Conservation (phyloP, 139 green algal genomes). For the Closterium sp. region DNA sequence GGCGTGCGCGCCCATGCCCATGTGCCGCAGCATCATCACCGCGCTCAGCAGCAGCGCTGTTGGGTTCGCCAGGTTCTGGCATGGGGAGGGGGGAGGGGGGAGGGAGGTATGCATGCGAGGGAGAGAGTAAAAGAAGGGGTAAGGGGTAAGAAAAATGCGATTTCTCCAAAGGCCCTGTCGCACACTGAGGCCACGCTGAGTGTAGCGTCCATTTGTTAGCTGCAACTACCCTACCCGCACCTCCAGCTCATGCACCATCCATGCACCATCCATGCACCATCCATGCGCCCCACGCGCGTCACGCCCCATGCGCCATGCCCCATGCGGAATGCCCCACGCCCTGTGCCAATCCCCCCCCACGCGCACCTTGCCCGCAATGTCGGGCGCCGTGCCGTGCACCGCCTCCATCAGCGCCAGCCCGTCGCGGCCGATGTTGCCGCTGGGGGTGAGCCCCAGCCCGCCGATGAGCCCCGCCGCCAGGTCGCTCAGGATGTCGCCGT, state of each 20-base stretch:
- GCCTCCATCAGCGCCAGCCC: conserved; percentile 87
- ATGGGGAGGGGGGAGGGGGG: not conserved
- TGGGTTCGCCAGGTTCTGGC: conserved; percentile 88
- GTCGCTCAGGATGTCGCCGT: conserved; percentile 95
- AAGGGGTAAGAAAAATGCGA: not conserved
- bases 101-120: not conserved
- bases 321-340: too few species aligned
- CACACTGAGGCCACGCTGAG: too few species aligned
- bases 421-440: conserved; percentile 51
- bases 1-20: conserved; percentile 64
- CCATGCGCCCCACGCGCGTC: too few species aligned
- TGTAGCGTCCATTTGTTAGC: too few species aligned
- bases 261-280: too few species aligned
- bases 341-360: too few species aligned
- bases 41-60: conserved; percentile 86
- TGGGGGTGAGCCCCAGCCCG: conserved; percentile 90
- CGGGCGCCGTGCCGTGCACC: conserved; percentile 92
- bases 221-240: too few species aligned
- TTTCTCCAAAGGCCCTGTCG: too few species aligned
- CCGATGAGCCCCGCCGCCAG: conserved; percentile 92
- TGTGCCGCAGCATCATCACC: conserved; percentile 93
- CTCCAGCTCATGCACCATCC: too few species aligned
- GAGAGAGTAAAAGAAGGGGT: not conserved
- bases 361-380: conserved; percentile 69
- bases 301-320: too few species aligned